Evolutionary conservation across 2,329 filamentous ascomycete genomes (phyloP), one percentile per base, ranked within the genome.

Genomic region (Colletotrichum sidae): DNA sequence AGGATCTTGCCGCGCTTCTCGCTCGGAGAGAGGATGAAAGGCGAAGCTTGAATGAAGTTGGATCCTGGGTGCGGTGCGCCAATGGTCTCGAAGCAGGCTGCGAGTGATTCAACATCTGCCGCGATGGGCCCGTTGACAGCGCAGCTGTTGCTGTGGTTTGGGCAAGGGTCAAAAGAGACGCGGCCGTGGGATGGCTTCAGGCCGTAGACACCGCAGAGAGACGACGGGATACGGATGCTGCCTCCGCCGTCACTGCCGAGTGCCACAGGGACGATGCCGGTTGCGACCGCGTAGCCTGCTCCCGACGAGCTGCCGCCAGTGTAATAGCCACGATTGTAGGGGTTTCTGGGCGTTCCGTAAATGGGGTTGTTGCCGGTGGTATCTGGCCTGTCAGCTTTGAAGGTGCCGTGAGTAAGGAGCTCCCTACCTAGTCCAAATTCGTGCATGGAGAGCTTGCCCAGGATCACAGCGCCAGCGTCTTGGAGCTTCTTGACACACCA

Each of bases 301-400:
- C 92, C 92, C 2, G 91, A 91, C 0, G 92, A 94, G 6, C 89
- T 92, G 12, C 92, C 92, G 53, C 92, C 92, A 3, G 88, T 88
- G 76, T 96, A 96, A 79, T 93, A 95, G 3, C 81, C 74, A 0
- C 80, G 74, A 73, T 94, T 92, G 75, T 92, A 88, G 0, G 92
- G 92, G 71, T 96, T 96, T 12, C 83, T 82, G 0, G 93, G 92
- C 0, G 93, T 95, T 50, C 92, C 92, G 69, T 86, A 85, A 59
- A 84, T 86, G 4, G 88, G 87, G 70, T 94, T 94, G 77, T 92
- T 92, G 72, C 92, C 92, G 2, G 89, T 91, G 0, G 90, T 93
- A 71, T 93, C 89, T 73, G 60, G n/a, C 35, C 12, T 9, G 59
- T 67, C 13, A 67, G 12, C 17, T 45, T 44, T 9, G 33, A 11